Conservation (phyloP, 176 grass and related monocot genomes). For the Raddia distichophylla region DNA sequence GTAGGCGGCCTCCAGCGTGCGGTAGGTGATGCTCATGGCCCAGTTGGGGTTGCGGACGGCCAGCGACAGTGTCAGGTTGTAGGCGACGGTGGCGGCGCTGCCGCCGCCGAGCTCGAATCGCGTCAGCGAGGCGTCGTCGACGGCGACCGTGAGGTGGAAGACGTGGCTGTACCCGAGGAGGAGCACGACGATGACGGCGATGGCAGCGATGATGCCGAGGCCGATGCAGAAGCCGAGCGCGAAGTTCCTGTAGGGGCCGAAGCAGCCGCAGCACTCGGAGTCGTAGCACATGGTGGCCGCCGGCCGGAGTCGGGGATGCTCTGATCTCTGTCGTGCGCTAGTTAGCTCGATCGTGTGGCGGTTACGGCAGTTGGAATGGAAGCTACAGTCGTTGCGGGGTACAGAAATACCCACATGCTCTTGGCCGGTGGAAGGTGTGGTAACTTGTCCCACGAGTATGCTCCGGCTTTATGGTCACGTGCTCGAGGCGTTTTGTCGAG, state of each 20-base stretch:
- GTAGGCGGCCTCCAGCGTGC: conserved; percentile 46
- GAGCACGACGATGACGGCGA: conserved; percentile 24
- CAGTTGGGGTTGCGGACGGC: conserved; percentile 48
- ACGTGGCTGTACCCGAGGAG: conserved; percentile 27
- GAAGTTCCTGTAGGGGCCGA: conserved; percentile 23
- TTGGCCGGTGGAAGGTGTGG: neutral
- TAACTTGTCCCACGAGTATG: neutral
- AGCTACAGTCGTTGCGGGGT: neutral
- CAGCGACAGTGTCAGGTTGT: conserved; percentile 50
- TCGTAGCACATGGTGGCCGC: conserved; percentile 30
- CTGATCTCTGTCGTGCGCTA: too few relatives aligned
- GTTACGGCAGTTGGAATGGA: conserved; percentile 27
- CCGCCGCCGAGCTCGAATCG: conserved; percentile 30
- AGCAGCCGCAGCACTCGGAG: conserved; percentile 34
- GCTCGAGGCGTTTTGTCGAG: neutral
- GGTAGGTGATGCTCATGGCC: conserved; percentile 39
- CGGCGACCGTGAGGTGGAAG: conserved; percentile 2
- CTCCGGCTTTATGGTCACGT: neutral
- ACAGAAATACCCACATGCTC: neutral
- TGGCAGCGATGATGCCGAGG: conserved; percentile 2
- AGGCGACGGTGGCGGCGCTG: conserved; percentile 27
- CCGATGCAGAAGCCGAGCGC: conserved; percentile 38
- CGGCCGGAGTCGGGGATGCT: too few relatives aligned
- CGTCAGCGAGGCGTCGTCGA: conserved; percentile 45
- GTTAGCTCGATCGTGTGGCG: neutral